Evolutionary conservation across 2,329 filamentous ascomycete species (phyloP).

Genomic region (Aspergillus sp.): DNA sequence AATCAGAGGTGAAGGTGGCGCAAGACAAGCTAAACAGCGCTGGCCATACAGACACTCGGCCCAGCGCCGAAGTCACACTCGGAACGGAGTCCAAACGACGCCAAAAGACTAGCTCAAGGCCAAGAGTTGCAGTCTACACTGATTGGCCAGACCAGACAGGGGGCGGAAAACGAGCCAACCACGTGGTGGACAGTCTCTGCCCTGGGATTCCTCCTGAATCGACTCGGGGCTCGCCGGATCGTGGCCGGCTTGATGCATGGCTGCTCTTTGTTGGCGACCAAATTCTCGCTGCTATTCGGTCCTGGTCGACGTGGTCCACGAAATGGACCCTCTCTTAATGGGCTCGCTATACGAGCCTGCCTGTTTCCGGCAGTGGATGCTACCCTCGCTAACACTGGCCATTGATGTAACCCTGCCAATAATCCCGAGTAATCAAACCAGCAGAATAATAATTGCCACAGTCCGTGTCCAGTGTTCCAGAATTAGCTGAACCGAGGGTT

Average conservation of each 20-base stretch:
- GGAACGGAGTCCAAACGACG: neutral
- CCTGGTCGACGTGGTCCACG: neutral
- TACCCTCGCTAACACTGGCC: neutral
- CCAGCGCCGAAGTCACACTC: constrained; percentile 21
- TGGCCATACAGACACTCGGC: constrained; percentile 33
- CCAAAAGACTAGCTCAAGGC: neutral
- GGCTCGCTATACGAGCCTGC: too few relatives aligned
- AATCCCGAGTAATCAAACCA: neutral
- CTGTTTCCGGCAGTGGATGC: neutral
- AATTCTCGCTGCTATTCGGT: neutral
- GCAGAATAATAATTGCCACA: neutral
- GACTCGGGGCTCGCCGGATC: too few relatives aligned
- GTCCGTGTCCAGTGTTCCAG: neutral
- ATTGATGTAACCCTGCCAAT: neutral
- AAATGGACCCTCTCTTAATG: neutral
- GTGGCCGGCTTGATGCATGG: neutral
- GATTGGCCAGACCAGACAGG: neutral
- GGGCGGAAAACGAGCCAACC: constrained; percentile 5
- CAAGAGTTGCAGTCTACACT: neutral
- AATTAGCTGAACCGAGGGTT: neutral
- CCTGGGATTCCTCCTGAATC: neutral
- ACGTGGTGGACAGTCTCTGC: neutral
- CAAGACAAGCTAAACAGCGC: neutral
- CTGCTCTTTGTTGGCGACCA: neutral
- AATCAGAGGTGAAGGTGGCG: neutral